Conservation (phyloP, 148 eudicot species). For the Rhododendron vialii region DNA sequence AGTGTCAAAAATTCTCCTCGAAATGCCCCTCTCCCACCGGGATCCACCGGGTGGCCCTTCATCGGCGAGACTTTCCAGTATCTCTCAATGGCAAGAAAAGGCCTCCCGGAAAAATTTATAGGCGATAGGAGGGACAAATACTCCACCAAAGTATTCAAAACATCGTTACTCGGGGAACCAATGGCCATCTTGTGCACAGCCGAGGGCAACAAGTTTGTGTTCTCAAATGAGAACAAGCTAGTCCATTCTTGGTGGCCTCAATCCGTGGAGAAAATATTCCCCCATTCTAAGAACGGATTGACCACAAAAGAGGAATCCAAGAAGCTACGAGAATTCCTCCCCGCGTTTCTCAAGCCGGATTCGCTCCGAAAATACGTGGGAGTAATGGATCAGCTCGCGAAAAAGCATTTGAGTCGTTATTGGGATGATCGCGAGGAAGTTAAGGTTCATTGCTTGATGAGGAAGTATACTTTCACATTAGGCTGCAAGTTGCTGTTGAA, state of each 20-base stretch:
- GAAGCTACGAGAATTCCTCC: conserved; percentile 15
- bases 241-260: conserved; percentile 18
- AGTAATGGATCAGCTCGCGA: conserved; percentile 14
- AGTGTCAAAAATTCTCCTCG: background rate
- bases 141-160: conserved; percentile 17
- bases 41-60: conserved; percentile 16
- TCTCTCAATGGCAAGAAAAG: conserved; percentile 10
- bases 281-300: conserved; percentile 1
- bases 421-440: conserved; percentile 13
- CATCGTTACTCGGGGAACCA: conserved; percentile 10
- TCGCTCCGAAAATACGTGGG: background rate
- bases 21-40: conserved; percentile 6
- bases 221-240: conserved; percentile 13
- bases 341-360: conserved; percentile 17
- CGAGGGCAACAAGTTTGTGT: conserved; percentile 19
- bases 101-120: conserved; percentile 13
- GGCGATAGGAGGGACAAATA: conserved; percentile 7
- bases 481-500: conserved; percentile 14
- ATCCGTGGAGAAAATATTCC: conserved; percentile 18
- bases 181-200: conserved; percentile 17
- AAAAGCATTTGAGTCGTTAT: conserved; percentile 2
- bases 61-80: conserved; percentile 17
- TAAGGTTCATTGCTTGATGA: conserved; percentile 5
- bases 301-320: conserved; percentile 18
- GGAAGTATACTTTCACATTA: conserved; percentile 16